phyloP scores from a whole-genome alignment of 345 rosid genomes.

The Eucalyptus rudis region DNA sequence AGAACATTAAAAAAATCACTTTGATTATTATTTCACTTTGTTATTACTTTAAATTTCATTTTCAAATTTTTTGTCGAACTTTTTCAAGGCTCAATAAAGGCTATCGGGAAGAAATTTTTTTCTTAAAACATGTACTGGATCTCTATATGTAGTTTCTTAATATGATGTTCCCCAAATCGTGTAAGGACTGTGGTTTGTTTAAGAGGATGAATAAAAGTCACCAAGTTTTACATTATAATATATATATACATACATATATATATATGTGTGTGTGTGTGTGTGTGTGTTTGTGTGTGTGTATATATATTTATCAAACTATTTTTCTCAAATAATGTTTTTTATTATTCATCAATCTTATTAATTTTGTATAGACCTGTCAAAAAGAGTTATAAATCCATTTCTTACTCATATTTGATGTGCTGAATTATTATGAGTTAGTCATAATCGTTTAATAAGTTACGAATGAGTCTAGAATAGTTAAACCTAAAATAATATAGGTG shows the following conservation, averaged over 20 bases:
- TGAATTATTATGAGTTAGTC: no score
- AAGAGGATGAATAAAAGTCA: neutral
- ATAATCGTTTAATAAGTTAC: no score
- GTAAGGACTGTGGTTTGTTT: neutral
- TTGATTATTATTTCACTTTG: neutral
- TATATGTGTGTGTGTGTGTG: no score
- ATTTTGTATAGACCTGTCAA: rapidly evolving
- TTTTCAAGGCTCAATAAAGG: neutral
- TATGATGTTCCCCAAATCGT: neutral
- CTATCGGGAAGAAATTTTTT: neutral
- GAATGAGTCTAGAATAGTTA: no score
- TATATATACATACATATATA: neutral
- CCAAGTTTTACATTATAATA: neutral
- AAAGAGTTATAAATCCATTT: neutral
- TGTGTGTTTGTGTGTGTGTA: no score
- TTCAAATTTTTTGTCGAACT: neutral
- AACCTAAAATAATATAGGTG: no score
- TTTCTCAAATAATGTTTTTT: neutral
- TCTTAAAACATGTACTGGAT: neutral
- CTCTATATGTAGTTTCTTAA: neutral
- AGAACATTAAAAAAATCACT: neutral
- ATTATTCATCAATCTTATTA: neutral
- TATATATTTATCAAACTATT: neutral
- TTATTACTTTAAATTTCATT: neutral
- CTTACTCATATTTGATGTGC: neutral